These are phyloP conservation scores for Calonectria hongkongensis DNA, from an alignment of 2,329 filamentous ascomycete genomes.

Conservation along the genomic window DNA sequence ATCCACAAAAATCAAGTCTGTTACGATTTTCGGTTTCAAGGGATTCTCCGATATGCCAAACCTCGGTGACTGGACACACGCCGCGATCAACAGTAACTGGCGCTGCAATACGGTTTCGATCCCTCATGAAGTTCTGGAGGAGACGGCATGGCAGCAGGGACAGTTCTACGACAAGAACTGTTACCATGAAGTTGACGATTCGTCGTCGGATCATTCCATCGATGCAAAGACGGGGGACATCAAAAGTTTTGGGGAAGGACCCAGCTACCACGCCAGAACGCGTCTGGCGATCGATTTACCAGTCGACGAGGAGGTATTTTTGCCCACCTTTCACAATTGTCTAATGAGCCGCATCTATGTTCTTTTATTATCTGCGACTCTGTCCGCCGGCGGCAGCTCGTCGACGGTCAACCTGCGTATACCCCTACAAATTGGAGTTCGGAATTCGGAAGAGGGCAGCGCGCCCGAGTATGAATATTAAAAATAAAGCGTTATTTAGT, in stretches of 20 bases:
- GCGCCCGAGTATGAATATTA: background rate
- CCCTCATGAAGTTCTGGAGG: background rate
- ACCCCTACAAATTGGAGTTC: slow-evolving; percentile 21
- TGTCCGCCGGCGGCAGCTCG: background rate
- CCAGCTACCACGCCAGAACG: background rate
- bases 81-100: slow-evolving; percentile 11
- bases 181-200: background rate
- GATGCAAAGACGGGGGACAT: background rate
- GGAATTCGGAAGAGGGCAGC: background rate
- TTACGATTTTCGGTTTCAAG: slow-evolving; percentile 3
- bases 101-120: background rate
- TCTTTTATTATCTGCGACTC: slow-evolving; percentile 20
- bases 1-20: background rate
- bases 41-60: slow-evolving; percentile 3
- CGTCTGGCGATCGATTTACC: background rate
- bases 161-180: background rate
- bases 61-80: slow-evolving; percentile 2
- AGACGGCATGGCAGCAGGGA: background rate
- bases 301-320: background rate
- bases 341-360: slow-evolving; percentile 15
- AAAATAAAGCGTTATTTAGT: background rate
- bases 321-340: slow-evolving; percentile 11
- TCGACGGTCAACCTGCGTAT: slow-evolving; percentile 11
- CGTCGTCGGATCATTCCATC: background rate
- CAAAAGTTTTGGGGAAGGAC: background rate